A percentile compares a stretch with the other conserved stretches of the same genome.
phyloP scores from a whole-genome alignment of 306 rosid species.

The Benincasa hispida region DNA sequence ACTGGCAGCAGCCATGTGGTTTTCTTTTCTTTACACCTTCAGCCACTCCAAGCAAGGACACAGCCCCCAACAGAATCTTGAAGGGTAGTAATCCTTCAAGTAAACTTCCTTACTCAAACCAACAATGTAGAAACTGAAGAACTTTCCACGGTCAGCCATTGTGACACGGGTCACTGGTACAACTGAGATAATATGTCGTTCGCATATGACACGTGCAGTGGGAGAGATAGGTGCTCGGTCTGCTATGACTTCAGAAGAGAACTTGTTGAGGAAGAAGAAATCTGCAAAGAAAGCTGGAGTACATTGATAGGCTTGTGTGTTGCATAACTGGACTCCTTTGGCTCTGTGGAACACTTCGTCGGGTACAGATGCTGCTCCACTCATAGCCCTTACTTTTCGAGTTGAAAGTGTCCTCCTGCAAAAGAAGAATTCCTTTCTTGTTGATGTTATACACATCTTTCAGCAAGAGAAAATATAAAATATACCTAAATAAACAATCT shows the following conservation, averaged over 20 bases:
- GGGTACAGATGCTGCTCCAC: constrained; percentile 94
- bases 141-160: constrained; percentile 47
- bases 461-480: neutral
- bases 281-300: constrained; percentile 91
- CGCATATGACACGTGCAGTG: constrained; percentile 74
- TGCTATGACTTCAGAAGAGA: constrained; percentile 84
- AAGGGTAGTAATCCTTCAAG: constrained; percentile 77
- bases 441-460: neutral
- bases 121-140: constrained; percentile 79
- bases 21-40: constrained; percentile 34
- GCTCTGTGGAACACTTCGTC: constrained; percentile 87
- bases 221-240: constrained; percentile 63
- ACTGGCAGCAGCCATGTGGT: neutral
- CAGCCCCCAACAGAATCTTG: constrained; percentile 85
- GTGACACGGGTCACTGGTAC: constrained; percentile 84
- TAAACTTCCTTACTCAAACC: constrained; percentile 75
- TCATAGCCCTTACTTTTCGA: constrained; percentile 72
- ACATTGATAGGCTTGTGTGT: constrained; percentile 87
- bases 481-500: neutral
- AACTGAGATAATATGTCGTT: constrained; percentile 79
- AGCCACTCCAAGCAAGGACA: constrained; percentile 98
- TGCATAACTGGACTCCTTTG: constrained; percentile 82
- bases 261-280: constrained; percentile 73
- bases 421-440: constrained; percentile 2
- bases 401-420: constrained; percentile 73